Percentiles rank a stretch among this genome's conserved stretches.
Evolutionary conservation across 2,329 filamentous ascomycete species (phyloP).

Genomic region (Aspergillus proliferans): DNA sequence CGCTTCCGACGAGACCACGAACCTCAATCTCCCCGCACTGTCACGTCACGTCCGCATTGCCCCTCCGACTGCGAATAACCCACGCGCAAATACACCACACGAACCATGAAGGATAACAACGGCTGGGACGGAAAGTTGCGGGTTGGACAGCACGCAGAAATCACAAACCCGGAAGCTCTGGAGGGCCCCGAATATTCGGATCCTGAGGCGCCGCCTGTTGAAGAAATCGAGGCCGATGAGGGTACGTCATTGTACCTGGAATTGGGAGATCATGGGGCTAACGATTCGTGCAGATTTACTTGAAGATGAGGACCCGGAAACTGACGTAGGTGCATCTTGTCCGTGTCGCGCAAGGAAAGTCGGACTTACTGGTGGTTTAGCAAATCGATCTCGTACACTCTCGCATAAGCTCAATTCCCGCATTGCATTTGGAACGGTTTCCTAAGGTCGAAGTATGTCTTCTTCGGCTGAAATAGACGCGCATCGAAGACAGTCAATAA

Average conservation of each 20-base stretch:
- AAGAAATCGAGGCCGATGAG: slow-evolving; percentile 76
- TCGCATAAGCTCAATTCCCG: slow-evolving; percentile 69
- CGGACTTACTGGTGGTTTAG: slow-evolving; percentile 32
- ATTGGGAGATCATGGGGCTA: slow-evolving; percentile 2
- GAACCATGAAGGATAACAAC: slow-evolving; percentile 35
- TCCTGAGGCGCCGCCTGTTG: slow-evolving; percentile 58
- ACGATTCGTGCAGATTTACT: slow-evolving; percentile 45
- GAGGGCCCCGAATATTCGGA: slow-evolving; percentile 83
- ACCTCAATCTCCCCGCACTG: neutral
- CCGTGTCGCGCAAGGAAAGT: neutral
- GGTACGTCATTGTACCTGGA: slow-evolving; percentile 42
- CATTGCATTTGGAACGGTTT: slow-evolving; percentile 79
- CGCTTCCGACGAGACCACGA: too few relatives aligned
- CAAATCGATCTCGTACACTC: slow-evolving; percentile 90
- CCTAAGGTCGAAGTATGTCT: slow-evolving; percentile 55
- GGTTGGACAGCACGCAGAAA: slow-evolving; percentile 60
- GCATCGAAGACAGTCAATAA: neutral
- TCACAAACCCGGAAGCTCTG: slow-evolving; percentile 74
- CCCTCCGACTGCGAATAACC: neutral
- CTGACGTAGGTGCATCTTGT: slow-evolving; percentile 37
- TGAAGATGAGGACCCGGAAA: slow-evolving; percentile 51
- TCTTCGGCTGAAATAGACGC: too few relatives aligned
- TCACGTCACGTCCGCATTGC: slow-evolving; percentile 1
- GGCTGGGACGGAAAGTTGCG: slow-evolving; percentile 44
- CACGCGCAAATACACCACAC: neutral